Evolutionary conservation across 2,329 filamentous ascomycete species (phyloP).

Genomic region (Botrytis medusae): DNA sequence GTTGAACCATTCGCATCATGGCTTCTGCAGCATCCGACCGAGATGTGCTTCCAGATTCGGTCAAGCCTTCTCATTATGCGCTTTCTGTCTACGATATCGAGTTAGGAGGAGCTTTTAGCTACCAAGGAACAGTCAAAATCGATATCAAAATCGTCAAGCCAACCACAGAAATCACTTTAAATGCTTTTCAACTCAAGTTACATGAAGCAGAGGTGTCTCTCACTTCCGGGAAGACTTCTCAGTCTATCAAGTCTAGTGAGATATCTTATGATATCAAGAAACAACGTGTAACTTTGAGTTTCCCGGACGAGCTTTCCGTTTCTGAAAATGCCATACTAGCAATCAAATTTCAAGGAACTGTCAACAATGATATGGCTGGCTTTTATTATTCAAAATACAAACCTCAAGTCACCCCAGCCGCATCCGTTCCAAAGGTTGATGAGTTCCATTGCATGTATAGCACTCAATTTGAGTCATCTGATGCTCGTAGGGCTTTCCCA

Average conservation of each 20-base stretch:
- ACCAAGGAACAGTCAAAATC: conserved; percentile 83
- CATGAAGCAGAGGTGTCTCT: conserved; percentile 62
- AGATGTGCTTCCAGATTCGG: conserved; percentile 60
- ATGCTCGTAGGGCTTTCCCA: conserved; percentile 91
- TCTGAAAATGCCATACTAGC: conserved; percentile 65
- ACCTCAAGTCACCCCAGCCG: conserved; percentile 67
- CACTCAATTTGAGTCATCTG: conserved; percentile 96
- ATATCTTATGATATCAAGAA: conserved; percentile 80
- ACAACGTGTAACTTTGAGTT: conserved; percentile 78
- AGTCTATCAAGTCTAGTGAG: conserved; percentile 57
- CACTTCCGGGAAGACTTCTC: conserved; percentile 56
- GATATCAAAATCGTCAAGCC: conserved; percentile 69
- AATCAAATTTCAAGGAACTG: conserved; percentile 74
- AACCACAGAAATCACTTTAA: conserved; percentile 77
- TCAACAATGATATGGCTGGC: conserved; percentile 89
- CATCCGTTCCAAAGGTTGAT: conserved; percentile 74
- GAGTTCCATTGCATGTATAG: conserved; percentile 77
- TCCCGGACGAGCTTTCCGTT: conserved; percentile 68
- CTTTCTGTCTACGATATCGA: conserved; percentile 81
- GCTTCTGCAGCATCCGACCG: conserved; percentile 51
- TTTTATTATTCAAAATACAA: conserved; percentile 96
- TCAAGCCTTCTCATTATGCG: conserved; percentile 84
- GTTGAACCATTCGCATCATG: conserved; percentile 26
- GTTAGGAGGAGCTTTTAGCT: conserved; percentile 66
- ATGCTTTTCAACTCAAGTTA: conserved; percentile 81